Base-by-base conservation (phyloP, 805 yeast genomes). In the Suhomyces canberraensis region DNA sequence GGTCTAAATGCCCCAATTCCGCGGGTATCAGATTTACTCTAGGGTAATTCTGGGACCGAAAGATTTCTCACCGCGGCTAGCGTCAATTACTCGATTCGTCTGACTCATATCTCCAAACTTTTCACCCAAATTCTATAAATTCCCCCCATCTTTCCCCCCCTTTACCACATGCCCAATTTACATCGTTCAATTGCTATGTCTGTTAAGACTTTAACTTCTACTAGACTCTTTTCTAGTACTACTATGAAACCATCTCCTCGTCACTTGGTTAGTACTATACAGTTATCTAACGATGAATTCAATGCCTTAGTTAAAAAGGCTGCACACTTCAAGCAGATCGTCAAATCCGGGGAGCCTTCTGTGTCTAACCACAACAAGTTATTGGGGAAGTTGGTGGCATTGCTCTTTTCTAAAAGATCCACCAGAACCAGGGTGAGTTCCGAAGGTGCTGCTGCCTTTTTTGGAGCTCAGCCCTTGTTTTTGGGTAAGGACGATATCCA, bases 391-490 rank as follows among this genome's bases (percentile, higher is more conserved):
- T 76, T 91, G 2, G 80, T 87, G 17, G 88, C 97, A 0, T 62
- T 93, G 52, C 59, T 93, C 30, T 93, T 93, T 62, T 76, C 88
- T 39, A 93, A 93, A 59, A 79, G 98, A 61, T 87, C 96, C 5
- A 93, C 98, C 16, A 77, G 98, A 63, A 93, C 98, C 16, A 79
- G 98, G 62, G 78, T 93, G 25, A 88, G 96, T 16, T 74, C 90
- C 8, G 98, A 93, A 59, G 97, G 95, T 34, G 98, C 98, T 11
- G 85, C 90, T 9, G 75, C 85, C 2, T 89, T 84, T 57, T 84
- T 91, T 48, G 98, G 98, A 14, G 98, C 90, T 5, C 93, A 83
- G 50, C 96, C 98, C 9, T 84, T 93, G 93, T 93, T 93, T 54
- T 71, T 93, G 47, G 98, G 98, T 34, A 88, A 84, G 51, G 96